A percentile compares a stretch with the other conserved stretches of the same genome.
These are phyloP conservation scores for Clarireedia paspali DNA, from an alignment of 2,329 filamentous ascomycete genomes.

Conservation along the genomic window DNA sequence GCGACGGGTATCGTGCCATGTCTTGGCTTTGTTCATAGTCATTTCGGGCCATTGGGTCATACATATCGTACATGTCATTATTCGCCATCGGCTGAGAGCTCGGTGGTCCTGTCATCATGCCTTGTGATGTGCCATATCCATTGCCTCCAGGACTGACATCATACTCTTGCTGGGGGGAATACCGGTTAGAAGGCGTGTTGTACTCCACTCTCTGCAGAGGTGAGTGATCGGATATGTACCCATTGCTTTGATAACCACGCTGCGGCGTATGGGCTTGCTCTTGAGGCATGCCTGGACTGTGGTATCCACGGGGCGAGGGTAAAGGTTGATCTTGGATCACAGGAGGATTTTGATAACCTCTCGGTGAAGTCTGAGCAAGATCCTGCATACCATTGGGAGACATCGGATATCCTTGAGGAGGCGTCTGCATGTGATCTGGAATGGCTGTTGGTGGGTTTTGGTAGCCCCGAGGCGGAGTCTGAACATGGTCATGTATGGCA, in stretches of 20 bases:
- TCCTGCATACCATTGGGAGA: conserved; percentile 36
- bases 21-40: conserved; percentile 20
- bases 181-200: conserved; percentile 18
- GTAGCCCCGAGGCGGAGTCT: conserved; percentile 40
- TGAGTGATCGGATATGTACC: conserved; percentile 43
- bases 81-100: conserved; percentile 14
- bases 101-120: conserved; percentile 10
- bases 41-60: conserved; percentile 20
- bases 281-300: conserved; percentile 18
- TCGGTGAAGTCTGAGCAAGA: conserved; percentile 38
- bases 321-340: conserved; percentile 38
- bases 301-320: conserved; percentile 36
- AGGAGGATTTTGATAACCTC: conserved; percentile 35
- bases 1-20: conserved; percentile 1
- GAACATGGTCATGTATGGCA: conserved; percentile 35
- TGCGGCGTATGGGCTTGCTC: conserved; percentile 37
- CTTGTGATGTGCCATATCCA: conserved; percentile 17
- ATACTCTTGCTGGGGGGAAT: conserved; percentile 18
- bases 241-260: conserved; percentile 39
- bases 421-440: conserved; percentile 39
- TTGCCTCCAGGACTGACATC: conserved; percentile 16
- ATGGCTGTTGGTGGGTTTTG: conserved; percentile 33
- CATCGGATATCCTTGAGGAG: conserved; percentile 32
- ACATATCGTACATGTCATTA: conserved; percentile 22
- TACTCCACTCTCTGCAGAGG: conserved; percentile 44